These are phyloP conservation scores for Diplodia seriata DNA, from an alignment of 2,329 filamentous ascomycete genomes.

Conservation along the genomic window DNA sequence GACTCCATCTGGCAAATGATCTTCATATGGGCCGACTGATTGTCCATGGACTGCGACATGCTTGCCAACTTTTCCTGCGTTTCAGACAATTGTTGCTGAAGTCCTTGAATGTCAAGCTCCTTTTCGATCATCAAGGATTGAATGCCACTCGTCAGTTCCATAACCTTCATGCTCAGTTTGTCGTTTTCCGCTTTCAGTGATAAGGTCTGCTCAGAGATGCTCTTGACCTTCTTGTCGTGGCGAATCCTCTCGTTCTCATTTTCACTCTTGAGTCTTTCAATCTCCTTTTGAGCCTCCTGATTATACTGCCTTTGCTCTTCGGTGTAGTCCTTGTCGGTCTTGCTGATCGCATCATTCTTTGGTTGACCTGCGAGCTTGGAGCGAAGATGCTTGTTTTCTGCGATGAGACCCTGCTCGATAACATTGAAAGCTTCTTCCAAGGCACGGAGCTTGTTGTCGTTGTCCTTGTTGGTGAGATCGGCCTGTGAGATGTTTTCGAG, in stretches of 20 bases:
- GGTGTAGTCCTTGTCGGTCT: no score
- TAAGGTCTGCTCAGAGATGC: background rate
- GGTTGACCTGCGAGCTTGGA: no score
- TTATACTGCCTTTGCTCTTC: no score
- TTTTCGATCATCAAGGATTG: background rate
- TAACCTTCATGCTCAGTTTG: background rate
- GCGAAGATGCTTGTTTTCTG: no score
- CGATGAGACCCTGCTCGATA: no score
- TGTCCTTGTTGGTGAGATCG: background rate
- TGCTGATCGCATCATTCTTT: no score
- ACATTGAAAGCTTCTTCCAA: background rate
- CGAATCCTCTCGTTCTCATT: background rate
- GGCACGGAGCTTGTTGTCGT: background rate
- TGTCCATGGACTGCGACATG: background rate
- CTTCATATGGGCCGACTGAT: no score
- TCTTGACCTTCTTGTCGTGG: background rate
- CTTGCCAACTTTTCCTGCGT: background rate
- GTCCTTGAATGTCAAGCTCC: background rate
- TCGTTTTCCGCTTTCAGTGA: background rate
- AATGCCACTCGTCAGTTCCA: background rate
- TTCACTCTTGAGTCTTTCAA: background rate
- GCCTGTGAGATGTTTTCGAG: background rate
- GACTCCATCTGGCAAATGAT: background rate
- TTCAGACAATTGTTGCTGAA: background rate
- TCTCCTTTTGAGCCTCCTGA: background rate